Conservation (phyloP, 1,284 basidiomycete species). For the Erythrobasidium hasegawianum region DNA sequence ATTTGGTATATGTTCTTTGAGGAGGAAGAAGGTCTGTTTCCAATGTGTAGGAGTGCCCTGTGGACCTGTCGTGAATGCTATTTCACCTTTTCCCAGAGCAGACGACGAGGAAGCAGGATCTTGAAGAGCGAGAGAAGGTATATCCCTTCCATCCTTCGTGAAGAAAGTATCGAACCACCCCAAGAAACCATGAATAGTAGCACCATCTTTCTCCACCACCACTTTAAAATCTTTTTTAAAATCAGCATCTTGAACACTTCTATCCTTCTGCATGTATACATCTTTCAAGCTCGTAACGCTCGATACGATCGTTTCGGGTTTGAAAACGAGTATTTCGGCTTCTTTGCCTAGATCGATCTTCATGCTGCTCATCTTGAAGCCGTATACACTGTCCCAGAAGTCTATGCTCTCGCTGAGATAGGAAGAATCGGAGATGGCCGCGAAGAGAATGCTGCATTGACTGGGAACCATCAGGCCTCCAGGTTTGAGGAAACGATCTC, state of each 20-base stretch:
- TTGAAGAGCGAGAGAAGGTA: slow-evolving; percentile 60
- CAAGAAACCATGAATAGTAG: slow-evolving; percentile 71
- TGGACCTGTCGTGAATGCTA: slow-evolving; percentile 90
- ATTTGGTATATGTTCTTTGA: slow-evolving; percentile 66
- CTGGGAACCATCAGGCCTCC: slow-evolving; percentile 85
- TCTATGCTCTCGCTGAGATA: slow-evolving; percentile 73
- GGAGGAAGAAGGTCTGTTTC: slow-evolving; percentile 91
- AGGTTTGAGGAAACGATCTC: slow-evolving; percentile 75
- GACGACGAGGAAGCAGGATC: neutral
- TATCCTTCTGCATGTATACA: slow-evolving; percentile 62
- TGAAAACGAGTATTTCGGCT: slow-evolving; percentile 74
- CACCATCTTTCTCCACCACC: slow-evolving; percentile 57
- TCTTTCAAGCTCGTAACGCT: slow-evolving; percentile 71
- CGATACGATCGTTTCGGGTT: slow-evolving; percentile 65
- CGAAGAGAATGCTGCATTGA: slow-evolving; percentile 80
- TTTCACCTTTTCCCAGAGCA: slow-evolving; percentile 53
- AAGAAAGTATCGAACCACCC: slow-evolving; percentile 97
- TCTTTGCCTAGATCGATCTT: slow-evolving; percentile 65
- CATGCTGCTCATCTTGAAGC: slow-evolving; percentile 82
- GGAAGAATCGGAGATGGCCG: slow-evolving; percentile 69
- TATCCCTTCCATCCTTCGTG: slow-evolving; percentile 66
- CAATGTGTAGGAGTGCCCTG: slow-evolving; percentile 86
- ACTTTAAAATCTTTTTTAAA: slow-evolving; percentile 73
- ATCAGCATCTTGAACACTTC: slow-evolving; percentile 65
- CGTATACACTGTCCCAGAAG: slow-evolving; percentile 91